Evolutionary conservation across 225 moss, liverwort and hornwort species (phyloP), one percentile per base, ranked within the genome.

Genomic region (Polytrichum commune): DNA sequence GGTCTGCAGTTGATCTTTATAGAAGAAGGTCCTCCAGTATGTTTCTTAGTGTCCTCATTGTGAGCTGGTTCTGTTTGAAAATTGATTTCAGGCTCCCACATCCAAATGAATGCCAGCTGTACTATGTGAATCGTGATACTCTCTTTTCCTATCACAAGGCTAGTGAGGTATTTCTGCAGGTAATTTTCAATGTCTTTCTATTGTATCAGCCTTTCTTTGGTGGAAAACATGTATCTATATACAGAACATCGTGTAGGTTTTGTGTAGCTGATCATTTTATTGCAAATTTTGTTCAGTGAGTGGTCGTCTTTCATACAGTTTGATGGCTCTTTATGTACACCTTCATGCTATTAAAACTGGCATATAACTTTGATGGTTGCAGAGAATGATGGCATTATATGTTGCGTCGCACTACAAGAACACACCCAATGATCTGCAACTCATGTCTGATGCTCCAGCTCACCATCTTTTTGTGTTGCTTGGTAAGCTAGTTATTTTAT

Each of bases 391-490:
- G 96, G 96, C 96, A 7, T 82, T 97, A 8, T 97, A 97, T 76
- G 97, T 97, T 24, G 97, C 92, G 23, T 97, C 97, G 35, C 97
- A 94, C 72, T 97, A 97, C 81, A 97, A 97, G 82, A 97, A 97
- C 74, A 91, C 94, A 26, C 97, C 97, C 22, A 97, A 97, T 73
- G 97, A 97, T 73, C 81, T 97, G 72, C 97, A 97, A 85, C 86
- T 97, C 18, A 90, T 97, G 85, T 94, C 97, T 5, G 94, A 97
- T 81, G 97, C 97, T 24, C 94, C 97, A 66, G 97, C 94, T 0
- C 97, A 97, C 69, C 97, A 94, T 70, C 94, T 97, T 28, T 97
- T 97, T 75, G 97, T 97, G 53, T 80, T 97, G 60, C 83, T 97
- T 72, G 97, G 92, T 92, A 33, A 69, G 90, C 78, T 20, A 20